A percentile compares a stretch with the other conserved stretches of the same genome.
These are phyloP conservation scores for Pezicula radicicola DNA, from an alignment of 2,329 filamentous ascomycete species.

Conservation along the genomic window DNA sequence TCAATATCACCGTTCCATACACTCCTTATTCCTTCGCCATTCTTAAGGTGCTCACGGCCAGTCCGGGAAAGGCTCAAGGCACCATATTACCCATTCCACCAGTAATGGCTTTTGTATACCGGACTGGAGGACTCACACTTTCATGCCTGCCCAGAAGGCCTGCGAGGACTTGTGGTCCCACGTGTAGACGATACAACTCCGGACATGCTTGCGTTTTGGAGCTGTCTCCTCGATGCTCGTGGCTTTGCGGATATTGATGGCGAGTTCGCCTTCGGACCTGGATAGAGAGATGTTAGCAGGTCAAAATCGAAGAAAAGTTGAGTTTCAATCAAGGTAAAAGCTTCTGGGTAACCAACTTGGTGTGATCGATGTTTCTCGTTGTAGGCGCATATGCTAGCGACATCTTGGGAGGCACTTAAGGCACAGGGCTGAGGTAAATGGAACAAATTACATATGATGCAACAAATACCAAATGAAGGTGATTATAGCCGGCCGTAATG, in stretches of 20 bases:
- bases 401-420: slow-evolving; percentile 21
- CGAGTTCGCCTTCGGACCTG: slow-evolving; percentile 66
- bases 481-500: too few relatives aligned
- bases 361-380: slow-evolving; percentile 29
- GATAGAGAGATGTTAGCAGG: slow-evolving; percentile 8
- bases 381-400: slow-evolving; percentile 23
- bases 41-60: not conserved
- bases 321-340: slow-evolving; percentile 3
- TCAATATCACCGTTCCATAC: not conserved
- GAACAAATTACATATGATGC: slow-evolving; percentile 2
- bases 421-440: slow-evolving; percentile 8
- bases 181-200: slow-evolving; percentile 96
- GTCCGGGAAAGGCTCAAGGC: slow-evolving; percentile 2
- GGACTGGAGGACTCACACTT: slow-evolving; percentile 68
- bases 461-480: not conserved
- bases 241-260: slow-evolving; percentile 69
- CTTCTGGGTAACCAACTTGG: slow-evolving; percentile 24
- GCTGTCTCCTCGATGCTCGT: slow-evolving; percentile 67
- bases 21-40: not conserved
- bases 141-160: slow-evolving; percentile 97
- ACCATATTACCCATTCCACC: not conserved
- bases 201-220: slow-evolving; percentile 86
- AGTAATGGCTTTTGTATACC: not conserved
- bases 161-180: slow-evolving; percentile 97
- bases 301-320: not conserved